These are phyloP conservation scores for Saccharata proteae DNA, from an alignment of 2,329 filamentous ascomycete genomes.

Conservation along the genomic window DNA sequence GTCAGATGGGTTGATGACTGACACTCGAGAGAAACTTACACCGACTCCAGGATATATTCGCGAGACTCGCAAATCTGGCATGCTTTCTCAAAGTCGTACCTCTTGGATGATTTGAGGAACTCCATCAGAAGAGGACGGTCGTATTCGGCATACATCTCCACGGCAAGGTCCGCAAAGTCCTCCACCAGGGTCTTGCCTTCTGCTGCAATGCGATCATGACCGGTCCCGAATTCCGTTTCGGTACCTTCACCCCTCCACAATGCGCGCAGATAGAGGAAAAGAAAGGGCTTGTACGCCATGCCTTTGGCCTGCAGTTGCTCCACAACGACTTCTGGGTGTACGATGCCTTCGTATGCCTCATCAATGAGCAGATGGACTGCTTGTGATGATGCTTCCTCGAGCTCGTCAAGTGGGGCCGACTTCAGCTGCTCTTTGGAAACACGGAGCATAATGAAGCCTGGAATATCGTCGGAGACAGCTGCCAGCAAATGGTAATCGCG, in stretches of 20 bases:
- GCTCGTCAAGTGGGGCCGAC: constrained; percentile 53
- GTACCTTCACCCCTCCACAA: constrained; percentile 70
- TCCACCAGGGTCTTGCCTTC: constrained; percentile 63
- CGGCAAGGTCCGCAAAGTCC: constrained; percentile 73
- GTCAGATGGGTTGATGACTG: constrained; percentile 11
- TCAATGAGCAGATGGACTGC: constrained; percentile 78
- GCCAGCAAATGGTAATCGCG: constrained; percentile 82
- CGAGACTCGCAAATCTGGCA: constrained; percentile 65
- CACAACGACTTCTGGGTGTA: constrained; percentile 66
- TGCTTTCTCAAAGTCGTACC: constrained; percentile 77
- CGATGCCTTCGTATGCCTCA: constrained; percentile 79
- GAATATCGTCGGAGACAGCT: constrained; percentile 78
- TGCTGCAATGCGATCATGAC: constrained; percentile 33
- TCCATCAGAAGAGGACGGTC: constrained; percentile 72
- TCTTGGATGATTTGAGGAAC: constrained; percentile 72
- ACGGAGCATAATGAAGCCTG: constrained; percentile 76
- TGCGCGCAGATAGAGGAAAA: constrained; percentile 83
- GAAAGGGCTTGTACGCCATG: constrained; percentile 51
- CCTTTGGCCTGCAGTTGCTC: constrained; percentile 59
- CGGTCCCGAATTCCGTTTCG: constrained; percentile 18
- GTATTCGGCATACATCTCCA: constrained; percentile 76
- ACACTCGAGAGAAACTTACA: constrained; percentile 31
- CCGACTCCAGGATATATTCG: constrained; percentile 82
- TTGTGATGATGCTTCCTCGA: constrained; percentile 71
- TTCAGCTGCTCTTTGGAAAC: constrained; percentile 60